These are phyloP conservation scores for Leucocoprinus birnbaumii DNA, from an alignment of 768 basidiomycete species.

Conservation along the genomic window DNA sequence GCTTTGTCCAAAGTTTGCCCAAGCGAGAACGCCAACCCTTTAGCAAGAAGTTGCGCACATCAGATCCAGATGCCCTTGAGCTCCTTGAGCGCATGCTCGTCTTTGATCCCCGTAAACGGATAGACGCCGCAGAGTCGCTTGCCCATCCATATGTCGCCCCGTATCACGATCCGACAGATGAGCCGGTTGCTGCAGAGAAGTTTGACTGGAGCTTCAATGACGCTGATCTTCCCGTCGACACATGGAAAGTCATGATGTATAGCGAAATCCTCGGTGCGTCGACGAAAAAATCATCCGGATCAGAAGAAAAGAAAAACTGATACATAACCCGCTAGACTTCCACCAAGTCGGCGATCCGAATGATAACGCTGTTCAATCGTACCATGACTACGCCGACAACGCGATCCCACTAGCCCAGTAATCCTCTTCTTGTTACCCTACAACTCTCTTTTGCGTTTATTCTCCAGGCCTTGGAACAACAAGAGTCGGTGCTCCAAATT, in stretches of 20 bases:
- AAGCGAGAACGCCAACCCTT: constrained; percentile 97
- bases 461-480: background rate
- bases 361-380: constrained; percentile 4
- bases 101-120: constrained; percentile 96
- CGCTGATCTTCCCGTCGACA: constrained; percentile 96
- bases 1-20: constrained; percentile 97
- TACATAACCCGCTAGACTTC: no score
- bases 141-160: constrained; percentile 93
- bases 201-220: constrained; percentile 99
- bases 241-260: constrained; percentile 99
- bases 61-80: constrained; percentile 89
- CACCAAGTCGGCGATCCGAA: constrained; percentile 67
- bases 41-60: constrained; percentile 85
- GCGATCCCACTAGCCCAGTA: background rate
- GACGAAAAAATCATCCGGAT: no score
- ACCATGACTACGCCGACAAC: constrained; percentile 6
- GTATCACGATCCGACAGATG: constrained; percentile 98
- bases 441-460: background rate
- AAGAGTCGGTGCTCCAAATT: no score
- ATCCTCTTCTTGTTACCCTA: constrained; percentile 1
- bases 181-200: constrained; percentile 88
- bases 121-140: constrained; percentile 90
- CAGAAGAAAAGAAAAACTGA: no score
- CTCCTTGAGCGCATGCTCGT: constrained; percentile 98
- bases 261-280: constrained; percentile 88